Percentiles rank a stretch among this genome's conserved stretches.
phyloP scores from a whole-genome alignment of 1,139 yeast genomes.

The Suhomyces panamericanus region DNA sequence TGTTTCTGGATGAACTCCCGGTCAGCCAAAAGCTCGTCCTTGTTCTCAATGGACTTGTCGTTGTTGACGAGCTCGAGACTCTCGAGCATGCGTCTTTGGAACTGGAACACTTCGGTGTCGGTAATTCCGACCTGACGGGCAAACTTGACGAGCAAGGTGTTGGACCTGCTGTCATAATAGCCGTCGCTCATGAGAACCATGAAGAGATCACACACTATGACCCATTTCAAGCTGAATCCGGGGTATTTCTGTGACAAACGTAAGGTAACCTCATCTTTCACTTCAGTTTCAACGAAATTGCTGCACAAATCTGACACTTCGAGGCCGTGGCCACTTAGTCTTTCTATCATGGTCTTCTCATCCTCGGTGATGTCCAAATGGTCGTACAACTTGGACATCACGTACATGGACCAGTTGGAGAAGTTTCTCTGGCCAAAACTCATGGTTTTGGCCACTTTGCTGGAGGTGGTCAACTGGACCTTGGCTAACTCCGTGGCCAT shows the following conservation, averaged over 20 bases:
- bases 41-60: conserved; percentile 48
- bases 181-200: conserved; percentile 80
- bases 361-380: conserved; percentile 74
- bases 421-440: conserved; percentile 75
- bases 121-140: conserved; percentile 61
- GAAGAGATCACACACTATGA: conserved; percentile 86
- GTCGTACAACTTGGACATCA: conserved; percentile 71
- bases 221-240: conserved; percentile 87
- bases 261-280: conserved; percentile 5
- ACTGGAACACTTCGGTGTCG: conserved; percentile 72
- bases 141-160: conserved; percentile 69
- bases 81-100: conserved; percentile 88
- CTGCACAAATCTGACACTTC: conserved; percentile 68
- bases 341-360: conserved; percentile 87
- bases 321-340: conserved; percentile 80
- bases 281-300: conserved; percentile 40
- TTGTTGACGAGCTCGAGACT: conserved; percentile 84
- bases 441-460: conserved; percentile 56
- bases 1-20: conserved; percentile 67
- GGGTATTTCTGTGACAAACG: conserved; percentile 16
- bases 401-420: conserved; percentile 81
- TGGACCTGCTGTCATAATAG: conserved; percentile 83
- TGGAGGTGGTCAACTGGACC: conserved; percentile 52
- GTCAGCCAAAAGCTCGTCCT: conserved; percentile 77
- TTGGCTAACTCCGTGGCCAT: conserved; percentile 79